Conservation (phyloP, 345 rosid genomes). For the Eutrema japonicum region DNA sequence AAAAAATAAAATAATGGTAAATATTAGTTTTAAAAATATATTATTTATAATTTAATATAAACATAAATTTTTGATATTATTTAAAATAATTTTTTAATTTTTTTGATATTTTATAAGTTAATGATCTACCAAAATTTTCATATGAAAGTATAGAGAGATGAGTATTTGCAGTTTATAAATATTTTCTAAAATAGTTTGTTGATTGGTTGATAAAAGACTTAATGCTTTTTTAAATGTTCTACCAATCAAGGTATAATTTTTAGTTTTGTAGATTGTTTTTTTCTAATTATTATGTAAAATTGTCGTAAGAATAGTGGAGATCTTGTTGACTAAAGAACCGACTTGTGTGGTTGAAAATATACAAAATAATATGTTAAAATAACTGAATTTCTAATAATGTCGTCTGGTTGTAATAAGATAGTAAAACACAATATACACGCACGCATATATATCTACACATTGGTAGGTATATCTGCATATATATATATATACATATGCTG, state of each 20-base stretch:
- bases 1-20: no score
- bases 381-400: conserved; percentile 21
- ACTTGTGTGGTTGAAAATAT: conserved; percentile 26
- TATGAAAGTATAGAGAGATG: no score
- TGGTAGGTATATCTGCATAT: conserved; percentile 29
- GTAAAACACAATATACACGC: conserved; percentile 28
- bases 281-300: neutral
- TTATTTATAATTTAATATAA: no score
- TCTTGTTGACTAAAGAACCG: conserved; percentile 35
- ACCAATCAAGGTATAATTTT: neutral
- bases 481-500: neutral
- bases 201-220: no score
- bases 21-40: no score
- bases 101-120: no score
- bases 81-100: no score
- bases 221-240: no score
- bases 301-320: conserved; percentile 24
- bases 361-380: conserved; percentile 27
- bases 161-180: no score
- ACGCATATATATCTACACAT: conserved; percentile 13
- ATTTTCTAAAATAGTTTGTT: no score
- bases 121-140: no score
- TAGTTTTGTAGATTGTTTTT: neutral
- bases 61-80: no score
- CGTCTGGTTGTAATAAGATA: conserved; percentile 17